Conservation (phyloP, 306 rosid species). For the Fagus crenata region DNA sequence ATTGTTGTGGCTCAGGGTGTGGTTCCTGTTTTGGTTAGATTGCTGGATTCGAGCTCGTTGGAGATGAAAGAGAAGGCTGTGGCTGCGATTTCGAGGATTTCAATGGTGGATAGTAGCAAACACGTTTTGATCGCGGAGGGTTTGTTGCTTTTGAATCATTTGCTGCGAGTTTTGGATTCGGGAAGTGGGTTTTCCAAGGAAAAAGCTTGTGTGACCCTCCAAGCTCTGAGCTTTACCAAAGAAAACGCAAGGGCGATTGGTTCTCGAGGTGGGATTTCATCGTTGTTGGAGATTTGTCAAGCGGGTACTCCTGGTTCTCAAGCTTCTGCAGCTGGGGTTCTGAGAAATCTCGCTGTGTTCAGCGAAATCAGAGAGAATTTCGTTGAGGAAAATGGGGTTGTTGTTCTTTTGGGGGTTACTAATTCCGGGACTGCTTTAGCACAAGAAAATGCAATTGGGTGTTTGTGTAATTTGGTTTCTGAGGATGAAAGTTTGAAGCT, state of each 20-base stretch:
- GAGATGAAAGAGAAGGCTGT: slow-evolving; percentile 74
- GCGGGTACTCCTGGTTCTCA: slow-evolving; percentile 88
- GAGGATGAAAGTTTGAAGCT: slow-evolving; percentile 59
- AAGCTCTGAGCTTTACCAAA: slow-evolving; percentile 56
- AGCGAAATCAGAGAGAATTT: slow-evolving; percentile 65
- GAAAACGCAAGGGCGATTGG: slow-evolving; percentile 86
- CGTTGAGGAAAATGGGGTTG: slow-evolving; percentile 64
- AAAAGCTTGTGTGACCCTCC: slow-evolving; percentile 72
- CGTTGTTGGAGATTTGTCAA: slow-evolving; percentile 85
- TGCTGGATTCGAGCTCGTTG: slow-evolving; percentile 57
- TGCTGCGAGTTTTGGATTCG: slow-evolving; percentile 72
- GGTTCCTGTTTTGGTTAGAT: slow-evolving; percentile 71
- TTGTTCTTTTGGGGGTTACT: slow-evolving; percentile 59
- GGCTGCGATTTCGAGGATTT: slow-evolving; percentile 68
- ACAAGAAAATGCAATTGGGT: slow-evolving; percentile 73
- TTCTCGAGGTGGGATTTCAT: slow-evolving; percentile 82
- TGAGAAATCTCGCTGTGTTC: slow-evolving; percentile 65
- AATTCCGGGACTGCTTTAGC: slow-evolving; percentile 75
- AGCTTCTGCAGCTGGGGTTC: slow-evolving; percentile 74
- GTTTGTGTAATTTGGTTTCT: slow-evolving; percentile 63
- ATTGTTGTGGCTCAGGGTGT: slow-evolving; percentile 91
- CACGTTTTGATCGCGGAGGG: slow-evolving; percentile 73
- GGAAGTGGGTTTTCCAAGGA: slow-evolving; percentile 78
- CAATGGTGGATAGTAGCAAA: slow-evolving; percentile 66
- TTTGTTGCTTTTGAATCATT: slow-evolving; percentile 61